phyloP scores from a whole-genome alignment of 2,329 filamentous ascomycete species.

The Pestalotiopsis sp. region DNA sequence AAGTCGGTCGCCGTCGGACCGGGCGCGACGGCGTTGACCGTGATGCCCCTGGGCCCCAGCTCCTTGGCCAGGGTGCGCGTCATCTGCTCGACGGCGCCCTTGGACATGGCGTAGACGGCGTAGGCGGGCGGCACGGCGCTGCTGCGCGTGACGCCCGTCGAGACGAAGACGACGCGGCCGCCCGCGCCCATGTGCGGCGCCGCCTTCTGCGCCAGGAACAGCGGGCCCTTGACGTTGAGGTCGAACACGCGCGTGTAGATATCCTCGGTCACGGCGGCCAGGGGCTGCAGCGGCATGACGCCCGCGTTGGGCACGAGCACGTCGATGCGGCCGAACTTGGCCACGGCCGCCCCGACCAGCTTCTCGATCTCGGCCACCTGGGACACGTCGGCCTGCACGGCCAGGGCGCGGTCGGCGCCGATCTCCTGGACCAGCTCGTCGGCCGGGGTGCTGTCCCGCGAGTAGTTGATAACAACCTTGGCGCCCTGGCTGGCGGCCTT shows the following conservation, averaged over 20 bases:
- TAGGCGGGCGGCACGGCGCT: conserved; percentile 44
- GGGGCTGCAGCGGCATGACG: conserved; percentile 48
- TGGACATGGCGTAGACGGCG: conserved; percentile 56
- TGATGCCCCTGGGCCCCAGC: conserved; percentile 51
- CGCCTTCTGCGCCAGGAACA: conserved; percentile 56
- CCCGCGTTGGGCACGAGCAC: conserved; percentile 61
- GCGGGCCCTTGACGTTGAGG: conserved; percentile 60
- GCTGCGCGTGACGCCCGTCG: conserved; percentile 36
- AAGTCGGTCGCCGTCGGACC: conserved; percentile 59
- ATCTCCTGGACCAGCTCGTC: conserved; percentile 47
- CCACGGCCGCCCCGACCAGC: conserved; percentile 51
- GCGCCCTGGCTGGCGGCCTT: conserved; percentile 58
- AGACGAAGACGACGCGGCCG: conserved; percentile 54
- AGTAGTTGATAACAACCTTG: conserved; percentile 62
- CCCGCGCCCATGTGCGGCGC: conserved; percentile 52
- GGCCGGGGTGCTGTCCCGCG: conserved; percentile 45
- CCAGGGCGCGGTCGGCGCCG: conserved; percentile 52
- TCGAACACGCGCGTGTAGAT: conserved; percentile 52
- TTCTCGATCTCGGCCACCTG: conserved; percentile 46
- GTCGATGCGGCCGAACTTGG: conserved; percentile 58
- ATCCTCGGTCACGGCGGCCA: conserved; percentile 51
- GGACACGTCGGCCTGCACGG: conserved; percentile 58
- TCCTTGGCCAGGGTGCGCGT: conserved; percentile 58
- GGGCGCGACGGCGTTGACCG: conserved; percentile 52
- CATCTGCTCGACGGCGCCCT: conserved; percentile 64